phyloP scores from a whole-genome alignment of 345 rosid species.

The Pugionium cornutum region DNA sequence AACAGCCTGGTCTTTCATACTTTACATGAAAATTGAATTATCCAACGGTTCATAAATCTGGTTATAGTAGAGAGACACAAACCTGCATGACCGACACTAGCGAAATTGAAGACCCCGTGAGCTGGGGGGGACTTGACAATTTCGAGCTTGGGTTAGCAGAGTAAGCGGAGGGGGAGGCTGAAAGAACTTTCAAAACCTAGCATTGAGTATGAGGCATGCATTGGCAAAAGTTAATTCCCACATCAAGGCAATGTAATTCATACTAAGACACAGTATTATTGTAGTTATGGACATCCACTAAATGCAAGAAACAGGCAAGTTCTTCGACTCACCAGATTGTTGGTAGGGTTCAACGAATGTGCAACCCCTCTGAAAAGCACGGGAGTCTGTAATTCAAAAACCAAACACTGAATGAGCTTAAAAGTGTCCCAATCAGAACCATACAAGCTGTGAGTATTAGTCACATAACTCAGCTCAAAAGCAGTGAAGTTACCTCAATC shows the following conservation, averaged over 20 bases:
- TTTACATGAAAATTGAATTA: neutral
- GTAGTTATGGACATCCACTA: neutral
- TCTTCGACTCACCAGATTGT: constrained; percentile 48
- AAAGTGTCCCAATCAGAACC: neutral
- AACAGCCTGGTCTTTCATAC: constrained; percentile 2
- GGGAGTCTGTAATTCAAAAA: constrained; percentile 50
- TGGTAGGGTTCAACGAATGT: constrained; percentile 65
- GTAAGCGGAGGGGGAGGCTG: constrained; percentile 72
- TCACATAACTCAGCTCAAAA: neutral
- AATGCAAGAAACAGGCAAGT: constrained; percentile 15
- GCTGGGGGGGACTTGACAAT: constrained; percentile 60
- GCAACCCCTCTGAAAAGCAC: constrained; percentile 66
- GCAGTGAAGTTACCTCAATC: constrained; percentile 46
- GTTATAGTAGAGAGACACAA: constrained; percentile 6
- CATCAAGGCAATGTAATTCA: constrained; percentile 14
- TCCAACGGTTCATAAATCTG: constrained; percentile 8
- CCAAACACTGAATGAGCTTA: constrained; percentile 26
- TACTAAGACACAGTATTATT: neutral
- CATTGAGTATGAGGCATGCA: constrained; percentile 19
- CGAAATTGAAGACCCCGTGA: constrained; percentile 59
- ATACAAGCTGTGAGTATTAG: too few species aligned
- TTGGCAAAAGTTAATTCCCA: constrained; percentile 7
- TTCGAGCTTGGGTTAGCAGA: constrained; percentile 62
- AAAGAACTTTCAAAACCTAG: constrained; percentile 66
- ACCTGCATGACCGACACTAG: constrained; percentile 71